A percentile compares a stretch with the other conserved stretches of the same genome.
Evolutionary conservation across 495 filamentous ascomycete genomes (phyloP).

Genomic region (Hyaloscypha bicolor): DNA sequence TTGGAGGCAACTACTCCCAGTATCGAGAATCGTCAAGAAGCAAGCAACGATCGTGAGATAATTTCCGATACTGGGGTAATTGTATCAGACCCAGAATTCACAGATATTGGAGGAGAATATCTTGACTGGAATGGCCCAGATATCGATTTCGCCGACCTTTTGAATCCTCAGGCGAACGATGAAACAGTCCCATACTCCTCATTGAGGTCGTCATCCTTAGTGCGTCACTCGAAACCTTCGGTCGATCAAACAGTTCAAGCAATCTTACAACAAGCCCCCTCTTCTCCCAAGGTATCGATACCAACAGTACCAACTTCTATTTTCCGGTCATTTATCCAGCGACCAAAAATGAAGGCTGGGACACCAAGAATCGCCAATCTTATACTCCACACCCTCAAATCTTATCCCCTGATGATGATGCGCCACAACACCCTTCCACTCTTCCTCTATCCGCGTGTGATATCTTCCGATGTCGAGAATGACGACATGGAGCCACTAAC

Average conservation of each 20-base stretch:
- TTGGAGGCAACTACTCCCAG: constrained; percentile 10
- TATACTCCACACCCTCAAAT: constrained; percentile 46
- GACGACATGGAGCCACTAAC: constrained; percentile 42
- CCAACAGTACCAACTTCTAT: constrained; percentile 33
- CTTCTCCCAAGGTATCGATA: constrained; percentile 29
- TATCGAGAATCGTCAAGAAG: constrained; percentile 19
- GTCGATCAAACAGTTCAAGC: constrained; percentile 26
- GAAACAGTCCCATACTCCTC: constrained; percentile 28
- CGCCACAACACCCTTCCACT: constrained; percentile 42
- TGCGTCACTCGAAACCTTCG: constrained; percentile 23
- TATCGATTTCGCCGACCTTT: constrained; percentile 32
- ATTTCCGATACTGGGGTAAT: constrained; percentile 22
- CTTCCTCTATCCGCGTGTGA: constrained; percentile 25
- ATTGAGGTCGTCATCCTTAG: constrained; percentile 26
- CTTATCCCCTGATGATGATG: constrained; percentile 45
- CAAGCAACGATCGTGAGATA: constrained; percentile 19
- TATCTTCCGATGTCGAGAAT: constrained; percentile 30
- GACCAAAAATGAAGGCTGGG: constrained; percentile 35
- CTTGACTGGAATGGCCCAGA: constrained; percentile 31
- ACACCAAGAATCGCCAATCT: constrained; percentile 41
- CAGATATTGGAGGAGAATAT: constrained; percentile 28
- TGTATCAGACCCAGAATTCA: constrained; percentile 26
- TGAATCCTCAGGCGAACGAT: constrained; percentile 28
- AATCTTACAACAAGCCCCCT: constrained; percentile 28
- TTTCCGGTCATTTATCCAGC: constrained; percentile 37